A percentile compares a stretch with the other conserved stretches of the same genome.
phyloP scores from a whole-genome alignment of 2,329 filamentous ascomycete genomes.

The Whalleya microplaca region DNA sequence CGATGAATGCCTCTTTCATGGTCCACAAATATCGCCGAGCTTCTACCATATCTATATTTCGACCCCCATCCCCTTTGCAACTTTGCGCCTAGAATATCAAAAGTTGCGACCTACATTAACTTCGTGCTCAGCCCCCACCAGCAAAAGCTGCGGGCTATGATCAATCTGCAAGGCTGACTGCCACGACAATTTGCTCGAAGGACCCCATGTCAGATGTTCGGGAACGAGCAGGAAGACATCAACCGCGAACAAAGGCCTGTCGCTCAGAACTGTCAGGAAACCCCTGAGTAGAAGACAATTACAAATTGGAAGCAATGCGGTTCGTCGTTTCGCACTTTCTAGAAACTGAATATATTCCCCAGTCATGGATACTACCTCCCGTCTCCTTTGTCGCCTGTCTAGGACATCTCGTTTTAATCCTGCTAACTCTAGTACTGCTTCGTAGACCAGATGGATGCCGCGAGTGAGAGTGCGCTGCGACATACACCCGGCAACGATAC shows the following conservation, averaged over 20 bases:
- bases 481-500: conserved; percentile 45
- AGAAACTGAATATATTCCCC: conserved; percentile 18
- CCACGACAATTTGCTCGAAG: conserved; percentile 24
- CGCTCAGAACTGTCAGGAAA: conserved; percentile 11
- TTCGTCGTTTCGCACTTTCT: conserved; percentile 27
- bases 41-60: conserved; percentile 16
- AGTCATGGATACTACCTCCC: conserved; percentile 11
- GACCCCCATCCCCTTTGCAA: conserved; percentile 20
- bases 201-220: conserved; percentile 31
- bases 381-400: conserved; percentile 29
- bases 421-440: conserved; percentile 24
- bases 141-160: conserved; percentile 14
- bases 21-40: conserved; percentile 27
- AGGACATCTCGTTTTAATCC: conserved; percentile 14
- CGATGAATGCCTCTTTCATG: conserved; percentile 12
- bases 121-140: conserved; percentile 24
- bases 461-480: conserved; percentile 54
- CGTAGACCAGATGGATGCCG: conserved; percentile 56
- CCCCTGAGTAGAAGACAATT: conserved; percentile 18
- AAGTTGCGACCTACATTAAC: conserved; percentile 15
- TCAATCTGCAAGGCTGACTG: conserved; percentile 30
- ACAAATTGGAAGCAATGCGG: conserved; percentile 29
- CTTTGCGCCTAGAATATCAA: conserved; percentile 20
- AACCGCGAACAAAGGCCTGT: conserved; percentile 22
- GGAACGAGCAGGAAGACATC: conserved; percentile 24